Percentiles rank a stretch among this genome's conserved stretches.
Conservation (phyloP, 305 asterid genomes). For the Caryopteris hybrid region DNA sequence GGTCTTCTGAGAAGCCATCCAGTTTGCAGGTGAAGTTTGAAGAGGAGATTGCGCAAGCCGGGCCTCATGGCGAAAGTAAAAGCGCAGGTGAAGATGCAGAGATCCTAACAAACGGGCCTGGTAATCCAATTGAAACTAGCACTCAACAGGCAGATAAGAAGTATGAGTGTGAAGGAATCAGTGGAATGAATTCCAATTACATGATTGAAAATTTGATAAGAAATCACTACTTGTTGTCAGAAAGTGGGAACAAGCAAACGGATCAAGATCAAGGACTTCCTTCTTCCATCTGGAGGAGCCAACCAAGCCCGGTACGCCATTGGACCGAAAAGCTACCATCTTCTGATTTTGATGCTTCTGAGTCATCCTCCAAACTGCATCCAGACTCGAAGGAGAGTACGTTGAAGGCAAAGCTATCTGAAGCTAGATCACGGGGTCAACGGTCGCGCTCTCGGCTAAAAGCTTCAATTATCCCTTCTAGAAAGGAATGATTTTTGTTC, state of each 20-base stretch:
- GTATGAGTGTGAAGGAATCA: conserved; percentile 33
- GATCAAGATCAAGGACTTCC: conserved; percentile 42
- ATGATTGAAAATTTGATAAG: conserved; percentile 68
- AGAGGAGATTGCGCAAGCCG: conserved; percentile 47
- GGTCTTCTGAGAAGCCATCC: conserved; percentile 38
- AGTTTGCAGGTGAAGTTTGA: conserved; percentile 64
- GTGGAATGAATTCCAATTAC: conserved; percentile 43
- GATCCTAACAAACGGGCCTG: conserved; percentile 20
- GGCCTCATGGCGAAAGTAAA: conserved; percentile 23
- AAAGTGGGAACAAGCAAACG: conserved; percentile 41
- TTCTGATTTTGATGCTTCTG: conserved; percentile 37
- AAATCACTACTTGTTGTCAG: conserved; percentile 60
- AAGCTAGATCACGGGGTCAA: conserved; percentile 70
- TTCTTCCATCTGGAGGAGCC: conserved; percentile 62
- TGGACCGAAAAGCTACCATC: conserved; percentile 73
- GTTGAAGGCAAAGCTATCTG: conserved; percentile 67
- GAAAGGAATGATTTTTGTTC: conserved; percentile 20
- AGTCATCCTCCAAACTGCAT: conserved; percentile 58
- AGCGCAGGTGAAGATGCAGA: conserved; percentile 24
- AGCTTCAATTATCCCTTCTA: conserved; percentile 47
- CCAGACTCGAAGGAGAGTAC: conserved; percentile 56
- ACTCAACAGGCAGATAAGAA: conserved; percentile 36
- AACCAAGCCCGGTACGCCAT: conserved; percentile 66
- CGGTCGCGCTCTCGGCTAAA: conserved; percentile 66
- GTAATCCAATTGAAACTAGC: conserved; percentile 37